Conservation (phyloP, 495 filamentous ascomycete genomes). For the Filosporella fistucella region DNA sequence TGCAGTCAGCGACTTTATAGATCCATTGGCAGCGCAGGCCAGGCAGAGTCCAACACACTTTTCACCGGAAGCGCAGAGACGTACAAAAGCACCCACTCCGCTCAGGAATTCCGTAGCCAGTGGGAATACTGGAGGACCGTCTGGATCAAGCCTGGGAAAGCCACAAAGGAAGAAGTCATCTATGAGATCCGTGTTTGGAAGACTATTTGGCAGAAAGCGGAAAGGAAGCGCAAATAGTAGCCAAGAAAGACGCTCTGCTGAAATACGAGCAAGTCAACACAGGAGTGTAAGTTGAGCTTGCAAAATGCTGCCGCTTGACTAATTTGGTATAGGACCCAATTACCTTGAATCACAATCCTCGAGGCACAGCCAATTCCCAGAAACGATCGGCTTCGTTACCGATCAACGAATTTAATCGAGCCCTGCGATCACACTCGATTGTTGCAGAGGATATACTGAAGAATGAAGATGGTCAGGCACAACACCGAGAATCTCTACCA, state of each 20-base stretch:
- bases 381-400: slow-evolving; percentile 47
- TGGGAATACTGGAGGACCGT: slow-evolving; percentile 12
- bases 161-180: slow-evolving; percentile 46
- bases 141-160: slow-evolving; percentile 14
- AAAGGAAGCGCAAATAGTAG: slow-evolving; percentile 27
- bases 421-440: slow-evolving; percentile 49
- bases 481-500: slow-evolving; percentile 37
- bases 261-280: slow-evolving; percentile 23
- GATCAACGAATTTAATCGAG: slow-evolving; percentile 47
- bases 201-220: slow-evolving; percentile 44
- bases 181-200: slow-evolving; percentile 40
- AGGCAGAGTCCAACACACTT: neutral
- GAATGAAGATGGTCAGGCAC: slow-evolving; percentile 33
- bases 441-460: slow-evolving; percentile 29
- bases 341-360: slow-evolving; percentile 27
- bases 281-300: slow-evolving; percentile 37
- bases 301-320: slow-evolving; percentile 6
- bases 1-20: slow-evolving; percentile 1
- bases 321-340: slow-evolving; percentile 36
- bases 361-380: slow-evolving; percentile 18
- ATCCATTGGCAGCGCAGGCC: slow-evolving; percentile 1
- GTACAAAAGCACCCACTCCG: neutral
- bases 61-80: slow-evolving; percentile 8
- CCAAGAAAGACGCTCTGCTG: slow-evolving; percentile 17
- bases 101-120: slow-evolving; percentile 15